These are phyloP conservation scores for Escallonia rubra DNA, from an alignment of 129 eudicot species.

Conservation along the genomic window DNA sequence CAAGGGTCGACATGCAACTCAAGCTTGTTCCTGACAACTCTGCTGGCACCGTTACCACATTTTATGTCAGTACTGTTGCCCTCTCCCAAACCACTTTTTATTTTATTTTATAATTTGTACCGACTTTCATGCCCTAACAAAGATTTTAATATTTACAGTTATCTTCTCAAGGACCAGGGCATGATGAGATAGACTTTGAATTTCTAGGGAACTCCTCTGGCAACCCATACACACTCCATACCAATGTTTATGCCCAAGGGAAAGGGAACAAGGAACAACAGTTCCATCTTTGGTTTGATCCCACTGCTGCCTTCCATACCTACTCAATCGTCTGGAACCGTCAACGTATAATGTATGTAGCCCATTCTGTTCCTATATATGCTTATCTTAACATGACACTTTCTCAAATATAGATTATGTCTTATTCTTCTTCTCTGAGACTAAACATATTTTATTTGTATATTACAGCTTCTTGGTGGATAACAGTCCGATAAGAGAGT, in stretches of 20 bases:
- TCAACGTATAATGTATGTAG: constrained; percentile 10
- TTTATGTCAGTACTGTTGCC: not conserved
- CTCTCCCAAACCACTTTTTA: too few relatives aligned
- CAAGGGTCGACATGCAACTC: not conserved
- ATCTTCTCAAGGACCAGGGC: constrained; percentile 22
- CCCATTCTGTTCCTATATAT: too few relatives aligned
- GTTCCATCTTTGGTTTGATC: too few relatives aligned
- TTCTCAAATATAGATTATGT: not conserved
- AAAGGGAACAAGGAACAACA: too few relatives aligned
- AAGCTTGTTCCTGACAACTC: constrained; percentile 2
- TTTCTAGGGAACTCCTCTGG: constrained; percentile 19
- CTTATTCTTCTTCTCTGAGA: too few relatives aligned
- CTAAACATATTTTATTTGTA: not conserved
- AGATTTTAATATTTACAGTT: not conserved
- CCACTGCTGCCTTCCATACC: constrained; percentile 3
- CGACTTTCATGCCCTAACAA: not conserved
- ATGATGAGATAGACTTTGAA: constrained; percentile 23
- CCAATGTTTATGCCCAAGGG: too few relatives aligned
- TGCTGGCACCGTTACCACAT: constrained; percentile 1
- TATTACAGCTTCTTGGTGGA: constrained; percentile 69
- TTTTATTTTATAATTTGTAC: not conserved
- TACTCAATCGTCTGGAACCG: constrained; percentile 2
- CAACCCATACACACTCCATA: constrained; percentile 10
- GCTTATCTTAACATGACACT: not conserved
- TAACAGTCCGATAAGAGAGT: constrained; percentile 67